Evolutionary conservation across 2,329 filamentous ascomycete species (phyloP), one percentile per base, ranked within the genome.

Genomic region (Samsoniella hepiali): DNA sequence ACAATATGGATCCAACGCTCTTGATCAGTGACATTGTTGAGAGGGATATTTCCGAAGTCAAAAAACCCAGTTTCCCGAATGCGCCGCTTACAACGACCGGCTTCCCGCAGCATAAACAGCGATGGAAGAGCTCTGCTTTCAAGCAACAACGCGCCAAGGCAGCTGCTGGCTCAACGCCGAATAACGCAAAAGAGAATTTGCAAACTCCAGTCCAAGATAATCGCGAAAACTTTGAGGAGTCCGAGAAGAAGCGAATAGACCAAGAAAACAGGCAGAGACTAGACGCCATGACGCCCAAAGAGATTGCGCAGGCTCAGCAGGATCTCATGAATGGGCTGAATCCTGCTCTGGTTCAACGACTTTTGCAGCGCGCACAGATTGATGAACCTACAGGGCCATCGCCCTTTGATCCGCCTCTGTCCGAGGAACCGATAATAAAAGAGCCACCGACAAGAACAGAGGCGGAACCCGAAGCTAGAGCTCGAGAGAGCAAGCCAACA

Each of bases 81-180:
- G 78, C 81, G 27, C 66, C 72, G 40, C 65, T 70, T 34, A 74
- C 76, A 2, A 75, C 81, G 5, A 87, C 85, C 13, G 95, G 95
- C 1, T 98, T 98, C 69, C 95, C 95, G n/a, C 86, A 88, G 64
- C 93, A 93, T 74, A 95, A 90, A 75, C 92, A 91, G 73, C 87
- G 93, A 67, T 82, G 81, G 63, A 84, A 84, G 63, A 77, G 85
- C 8, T 97, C 93, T 1, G 84, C 89, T 1, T 97, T 97, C 79
- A 96, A 92, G 73, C 88, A 91, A 70, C 75, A 67, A 67, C 74
- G 71, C 13, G 69, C 72, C 51, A 67, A 65, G 32, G 64, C 68
- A 29, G 67, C 67, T 9, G 66, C 63, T 17, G 60, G 36, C 10
- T 51, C 59, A 7, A 15, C 51, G 27, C n/a, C 60, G 32, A 51